A percentile compares a stretch with the other conserved stretches of the same genome.
Conservation (phyloP, 345 rosid species). For the Euclidium syriacum region DNA sequence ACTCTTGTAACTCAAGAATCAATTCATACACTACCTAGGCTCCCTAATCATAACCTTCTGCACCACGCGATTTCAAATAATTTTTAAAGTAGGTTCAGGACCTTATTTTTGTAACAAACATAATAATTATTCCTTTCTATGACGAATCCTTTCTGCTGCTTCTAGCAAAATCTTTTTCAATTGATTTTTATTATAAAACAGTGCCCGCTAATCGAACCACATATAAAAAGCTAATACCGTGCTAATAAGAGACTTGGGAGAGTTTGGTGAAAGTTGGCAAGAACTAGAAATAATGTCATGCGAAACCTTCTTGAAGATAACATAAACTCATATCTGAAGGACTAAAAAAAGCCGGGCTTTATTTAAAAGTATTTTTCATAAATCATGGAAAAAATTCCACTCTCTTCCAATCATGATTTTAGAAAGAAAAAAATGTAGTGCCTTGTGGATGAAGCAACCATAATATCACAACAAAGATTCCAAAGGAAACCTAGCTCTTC, state of each 20-base stretch:
- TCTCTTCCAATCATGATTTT: slow-evolving; percentile 1
- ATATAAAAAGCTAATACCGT: no score
- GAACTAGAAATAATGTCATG: slow-evolving; percentile 2
- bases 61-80: no score
- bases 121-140: no score
- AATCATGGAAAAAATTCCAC: background rate
- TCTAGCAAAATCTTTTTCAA: no score
- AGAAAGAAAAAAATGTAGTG: background rate
- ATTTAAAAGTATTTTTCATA: background rate
- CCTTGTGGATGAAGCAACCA: slow-evolving; percentile 9
- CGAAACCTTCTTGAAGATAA: slow-evolving; percentile 4
- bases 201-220: background rate
- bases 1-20: no score
- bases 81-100: no score
- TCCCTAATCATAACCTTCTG: no score
- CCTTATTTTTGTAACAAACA: no score
- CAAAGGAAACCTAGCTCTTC: slow-evolving; percentile 6
- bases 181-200: no score
- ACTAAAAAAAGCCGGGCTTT: background rate
- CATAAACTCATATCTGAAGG: background rate
- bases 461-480: background rate
- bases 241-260: no score
- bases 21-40: no score
- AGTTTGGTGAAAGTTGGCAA: slow-evolving; percentile 30
- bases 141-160: no score